Base-by-base conservation (phyloP, 2,329 filamentous ascomycete species). In the Fusarium decemcellulare region DNA sequence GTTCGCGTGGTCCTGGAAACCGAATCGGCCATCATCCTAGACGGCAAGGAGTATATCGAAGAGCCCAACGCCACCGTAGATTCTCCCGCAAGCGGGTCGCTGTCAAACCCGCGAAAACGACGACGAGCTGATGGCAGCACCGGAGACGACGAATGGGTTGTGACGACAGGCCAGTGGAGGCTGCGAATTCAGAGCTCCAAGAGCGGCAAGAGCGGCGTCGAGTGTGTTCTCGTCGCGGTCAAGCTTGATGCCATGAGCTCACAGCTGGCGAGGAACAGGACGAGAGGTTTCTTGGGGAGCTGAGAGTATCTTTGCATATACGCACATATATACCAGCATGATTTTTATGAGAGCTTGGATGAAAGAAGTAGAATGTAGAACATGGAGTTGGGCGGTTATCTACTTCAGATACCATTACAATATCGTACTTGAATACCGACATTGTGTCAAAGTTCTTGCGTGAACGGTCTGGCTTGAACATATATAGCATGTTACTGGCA, bases 141-240 rank as follows among this genome's bases (percentile, higher is more conserved):
- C 15, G 73, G 71, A 11, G 72, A 77, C 27, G 81, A 84, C 32
- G 80, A 85, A 63, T 94, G 92, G 91, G 83, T 89, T 39, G 83
- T 95, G 18, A 85, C 83, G 61, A 91, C 84, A 15, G 92, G 91
- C 1, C 92, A 93, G 77, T 95, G 92, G 91, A 84, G 91, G 62
- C 76, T 94, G 70, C 85, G 88, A 43, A 88, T 97, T 30, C 90
- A 92, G 74, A 79, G 79, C 14, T 76, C 80, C 4, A 80, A 73
- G 61, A 83, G 80, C 52, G 85, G 85, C 51, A 88, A 85, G 74
- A 83, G 82, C 39, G 83, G 83, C 3, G 84, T 91, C 59, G 92
- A 95, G 80, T 91, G 93, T 62, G 85, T 93, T 23, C 85, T 97
- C 52, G 85, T 92, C 15, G 92, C 90, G 1, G 92, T 95, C 36